Base-by-base conservation (phyloP, 2,329 filamentous ascomycete genomes). In the Fusarium luffae region DNA sequence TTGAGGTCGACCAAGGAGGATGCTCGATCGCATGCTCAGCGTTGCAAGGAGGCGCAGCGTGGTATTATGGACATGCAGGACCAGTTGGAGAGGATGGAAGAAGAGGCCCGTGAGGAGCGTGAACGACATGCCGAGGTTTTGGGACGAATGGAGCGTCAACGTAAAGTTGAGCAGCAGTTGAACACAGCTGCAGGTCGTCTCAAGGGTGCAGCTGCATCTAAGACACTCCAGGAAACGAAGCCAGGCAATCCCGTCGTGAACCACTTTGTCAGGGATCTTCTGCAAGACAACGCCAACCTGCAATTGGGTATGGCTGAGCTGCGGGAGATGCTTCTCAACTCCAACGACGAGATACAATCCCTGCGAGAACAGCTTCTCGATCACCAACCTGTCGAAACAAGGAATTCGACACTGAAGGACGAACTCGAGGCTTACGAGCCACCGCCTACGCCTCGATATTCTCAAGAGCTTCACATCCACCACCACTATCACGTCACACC, bases 281-380 rank as follows among this genome's bases (percentile, higher is more conserved):
- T 99, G 19, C 91, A 97, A 75, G 96, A 99, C 79, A 99, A 99
- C 76, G 93, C 94, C 12, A 97, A 93, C 73, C 83, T 99, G 46
- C 96, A 99, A 78, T 86, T 96, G 68, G 94, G 94, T 18, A 97
- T 98, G 63, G 89, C 94, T 54, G 96, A 99, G 81, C 82, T 99
- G 49, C 88, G 94, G 19, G 94, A 97, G 77, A 90, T 99, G 89
- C 85, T 99, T 23, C 87, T 93, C 75, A 94, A 89, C 77, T 97
- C 95, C 5, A 97, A 98, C 75, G 93, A 97, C 74, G 95, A 99
- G 80, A 96, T 98, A 5, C 93, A 97, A 77, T 88, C 87, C 44
- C 82, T 99, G 21, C 87, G 95, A 27, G 93, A 97, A 66, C 93
- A 97, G 78, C 84, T 98, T 27, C 80, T 91, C 65, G 87, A 89